A percentile compares a stretch with the other conserved stretches of the same genome.
Evolutionary conservation across 2,329 filamentous ascomycete genomes (phyloP).

Genomic region (Calonectria honghensis): DNA sequence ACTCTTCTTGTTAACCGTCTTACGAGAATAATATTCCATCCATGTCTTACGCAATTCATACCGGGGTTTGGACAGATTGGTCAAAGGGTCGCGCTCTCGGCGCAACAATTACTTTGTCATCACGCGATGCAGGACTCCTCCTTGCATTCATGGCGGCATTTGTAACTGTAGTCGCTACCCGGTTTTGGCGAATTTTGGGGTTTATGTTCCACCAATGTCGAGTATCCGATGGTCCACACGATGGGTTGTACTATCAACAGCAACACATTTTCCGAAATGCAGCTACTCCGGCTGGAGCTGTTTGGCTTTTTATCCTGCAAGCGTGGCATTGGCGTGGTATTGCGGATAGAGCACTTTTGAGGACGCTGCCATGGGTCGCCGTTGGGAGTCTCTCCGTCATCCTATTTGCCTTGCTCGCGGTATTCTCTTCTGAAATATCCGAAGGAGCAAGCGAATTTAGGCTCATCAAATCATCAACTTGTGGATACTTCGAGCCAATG

Average conservation of each 20-base stretch:
- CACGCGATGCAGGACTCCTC: background rate
- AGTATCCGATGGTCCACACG: background rate
- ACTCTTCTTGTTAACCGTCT: background rate
- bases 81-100: background rate
- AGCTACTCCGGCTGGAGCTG: background rate
- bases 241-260: background rate
- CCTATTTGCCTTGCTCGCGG: background rate
- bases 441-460: slow-evolving; percentile 1
- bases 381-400: background rate
- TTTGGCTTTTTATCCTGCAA: background rate
- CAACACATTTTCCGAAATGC: background rate
- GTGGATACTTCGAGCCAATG: background rate
- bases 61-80: background rate
- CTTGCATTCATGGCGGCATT: slow-evolving; percentile 2
- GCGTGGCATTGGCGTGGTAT: background rate
- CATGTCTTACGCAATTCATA: background rate
- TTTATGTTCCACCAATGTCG: background rate
- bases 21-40: background rate
- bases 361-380: background rate
- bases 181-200: background rate
- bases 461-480: background rate
- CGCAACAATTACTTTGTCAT: slow-evolving; percentile 1
- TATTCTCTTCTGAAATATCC: background rate
- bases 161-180: background rate
- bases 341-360: background rate